These are phyloP conservation scores for Rutstroemia sp. DNA, from an alignment of 2,329 filamentous ascomycete genomes.

Conservation along the genomic window DNA sequence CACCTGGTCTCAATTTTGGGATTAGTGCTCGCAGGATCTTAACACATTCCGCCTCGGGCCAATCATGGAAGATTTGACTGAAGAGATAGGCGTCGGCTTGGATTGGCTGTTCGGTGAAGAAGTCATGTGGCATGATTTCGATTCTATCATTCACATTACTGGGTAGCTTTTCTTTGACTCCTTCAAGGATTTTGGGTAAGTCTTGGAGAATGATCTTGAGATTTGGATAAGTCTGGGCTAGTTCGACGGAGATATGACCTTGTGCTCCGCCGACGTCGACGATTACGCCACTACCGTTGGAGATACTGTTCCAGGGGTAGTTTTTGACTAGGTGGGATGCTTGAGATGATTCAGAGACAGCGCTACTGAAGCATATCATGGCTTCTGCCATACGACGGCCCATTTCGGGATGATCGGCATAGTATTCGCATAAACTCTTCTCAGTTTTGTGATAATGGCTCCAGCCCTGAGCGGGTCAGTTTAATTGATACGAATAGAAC, in stretches of 20 bases:
- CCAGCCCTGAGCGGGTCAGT: neutral
- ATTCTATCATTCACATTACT: slow-evolving; percentile 14
- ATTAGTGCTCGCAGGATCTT: neutral
- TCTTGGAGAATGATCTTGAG: slow-evolving; percentile 23
- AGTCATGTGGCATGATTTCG: neutral
- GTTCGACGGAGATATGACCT: slow-evolving; percentile 18
- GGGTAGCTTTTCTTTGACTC: slow-evolving; percentile 32
- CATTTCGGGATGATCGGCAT: neutral
- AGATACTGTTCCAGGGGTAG: neutral
- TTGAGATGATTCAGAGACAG: neutral
- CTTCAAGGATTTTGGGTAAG: neutral
- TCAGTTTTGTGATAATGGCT: neutral
- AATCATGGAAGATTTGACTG: neutral
- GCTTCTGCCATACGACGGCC: neutral
- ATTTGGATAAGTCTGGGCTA: slow-evolving; percentile 17
- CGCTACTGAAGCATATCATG: neutral
- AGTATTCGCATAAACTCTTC: neutral
- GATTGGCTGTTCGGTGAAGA: neutral
- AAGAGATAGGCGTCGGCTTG: neutral
- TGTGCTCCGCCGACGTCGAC: slow-evolving; percentile 20
- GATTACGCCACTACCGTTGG: neutral
- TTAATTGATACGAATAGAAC: neutral
- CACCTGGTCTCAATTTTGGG: neutral
- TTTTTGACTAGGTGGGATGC: neutral
- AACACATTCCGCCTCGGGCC: neutral